Evolutionary conservation across 768 basidiomycete species (phyloP), one percentile per base, ranked within the genome.

Genomic region (Zangia roseola): DNA sequence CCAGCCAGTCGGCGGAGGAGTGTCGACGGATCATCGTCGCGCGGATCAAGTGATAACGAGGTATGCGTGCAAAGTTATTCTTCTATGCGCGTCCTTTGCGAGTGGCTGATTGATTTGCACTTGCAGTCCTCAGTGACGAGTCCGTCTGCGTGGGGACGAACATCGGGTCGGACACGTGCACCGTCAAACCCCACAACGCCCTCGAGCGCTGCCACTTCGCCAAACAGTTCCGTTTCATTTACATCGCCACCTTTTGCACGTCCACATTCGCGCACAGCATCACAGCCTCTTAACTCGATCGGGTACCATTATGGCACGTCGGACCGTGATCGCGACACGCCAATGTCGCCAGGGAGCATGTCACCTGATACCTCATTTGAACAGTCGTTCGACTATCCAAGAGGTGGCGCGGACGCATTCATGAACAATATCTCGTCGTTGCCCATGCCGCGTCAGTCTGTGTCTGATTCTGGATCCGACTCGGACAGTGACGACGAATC

Each of bases 1-100:
- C 87, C 88, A 13, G 83, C 84, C 6, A 69, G 76, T 39, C 75
- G 90, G 45, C 73, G 88, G 45, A 87, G 78, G 69, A 91, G 89
- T 52, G 80, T 88, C 56, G 87, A 86, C 10, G 84, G 76, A 51
- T 71, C 76, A 24, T 66, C 72, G 36, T 67, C 64, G 35, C 72
- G 69, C 21, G 65, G 70, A 8, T 53, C 64, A 40, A 91, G 89
- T 58, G 90, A 92, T 56, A 82, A 83, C 3, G 90, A 92, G 75
- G 89, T 88, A 36, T 43, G 78, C 56, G 13, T 55, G 33, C 45
- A 28, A 33, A 23, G n/a, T n/a, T n/a, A n/a, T n/a, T n/a, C n/a
- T 53, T 24, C 23, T 30, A 25, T 24, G 30, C 21, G 28, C 43
- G 24, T 37, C 31, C n/a, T 35, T 38, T 41, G 19, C 21, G 35